phyloP scores from a whole-genome alignment of 225 moss, liverwort and hornwort species.

The Polytrichum commune region DNA sequence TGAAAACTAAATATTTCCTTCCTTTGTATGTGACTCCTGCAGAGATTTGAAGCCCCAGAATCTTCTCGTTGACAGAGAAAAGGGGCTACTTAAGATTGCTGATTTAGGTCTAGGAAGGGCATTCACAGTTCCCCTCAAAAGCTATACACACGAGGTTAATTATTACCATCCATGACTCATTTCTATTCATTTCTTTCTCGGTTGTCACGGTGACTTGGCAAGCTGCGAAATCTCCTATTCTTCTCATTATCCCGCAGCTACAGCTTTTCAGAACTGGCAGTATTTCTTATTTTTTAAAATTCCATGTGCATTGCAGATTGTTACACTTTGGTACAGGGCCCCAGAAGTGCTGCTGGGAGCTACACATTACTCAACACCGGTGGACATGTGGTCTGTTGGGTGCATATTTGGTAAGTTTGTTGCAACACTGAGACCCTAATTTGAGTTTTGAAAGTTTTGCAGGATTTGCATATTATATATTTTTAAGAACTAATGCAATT shows the following conservation, averaged over 20 bases:
- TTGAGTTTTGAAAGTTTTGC: too few relatives aligned
- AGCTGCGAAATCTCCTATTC: background rate
- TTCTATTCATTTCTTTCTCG: background rate
- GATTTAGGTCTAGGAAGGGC: slow-evolving; percentile 55
- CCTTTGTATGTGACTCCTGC: slow-evolving; percentile 1
- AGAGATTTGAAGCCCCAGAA: slow-evolving; percentile 60
- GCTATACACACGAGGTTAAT: slow-evolving; percentile 56
- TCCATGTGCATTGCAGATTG: slow-evolving; percentile 23
- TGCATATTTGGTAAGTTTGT: slow-evolving; percentile 49
- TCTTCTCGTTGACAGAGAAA: slow-evolving; percentile 47
- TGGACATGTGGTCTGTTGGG: slow-evolving; percentile 63
- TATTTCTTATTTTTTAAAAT: background rate
- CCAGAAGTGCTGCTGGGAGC: slow-evolving; percentile 55
- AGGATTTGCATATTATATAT: background rate
- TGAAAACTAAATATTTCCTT: background rate
- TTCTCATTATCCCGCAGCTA: background rate
- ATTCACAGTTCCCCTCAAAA: slow-evolving; percentile 53
- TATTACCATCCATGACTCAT: background rate
- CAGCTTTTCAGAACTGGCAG: background rate
- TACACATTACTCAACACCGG: slow-evolving; percentile 48
- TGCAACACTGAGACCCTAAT: too few relatives aligned
- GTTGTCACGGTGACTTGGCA: background rate
- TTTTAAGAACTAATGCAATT: too few relatives aligned
- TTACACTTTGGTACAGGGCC: slow-evolving; percentile 55
- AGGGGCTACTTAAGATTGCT: slow-evolving; percentile 49